Evolutionary conservation across 331 rosid species (phyloP).

Genomic region (Malus hybrid): DNA sequence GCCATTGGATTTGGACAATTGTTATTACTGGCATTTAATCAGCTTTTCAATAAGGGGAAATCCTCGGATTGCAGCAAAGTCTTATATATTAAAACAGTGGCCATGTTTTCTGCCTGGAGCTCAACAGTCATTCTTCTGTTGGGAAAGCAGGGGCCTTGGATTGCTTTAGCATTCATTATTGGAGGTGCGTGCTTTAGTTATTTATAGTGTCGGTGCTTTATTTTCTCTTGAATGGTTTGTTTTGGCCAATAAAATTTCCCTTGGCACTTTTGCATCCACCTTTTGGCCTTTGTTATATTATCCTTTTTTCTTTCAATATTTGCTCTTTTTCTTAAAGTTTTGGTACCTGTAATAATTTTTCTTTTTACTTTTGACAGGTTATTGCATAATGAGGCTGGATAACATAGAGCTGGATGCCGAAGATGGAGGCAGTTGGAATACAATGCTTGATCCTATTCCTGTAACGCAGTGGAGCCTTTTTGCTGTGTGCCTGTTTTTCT

Average conservation of each 20-base stretch:
- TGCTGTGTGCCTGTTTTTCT: constrained; percentile 80
- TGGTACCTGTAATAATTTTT: constrained; percentile 9
- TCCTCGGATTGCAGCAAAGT: constrained; percentile 29
- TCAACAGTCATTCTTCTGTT: constrained; percentile 71
- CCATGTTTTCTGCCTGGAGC: constrained; percentile 70
- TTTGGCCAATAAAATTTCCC: background rate
- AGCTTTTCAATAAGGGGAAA: constrained; percentile 23
- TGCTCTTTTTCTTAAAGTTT: constrained; percentile 10
- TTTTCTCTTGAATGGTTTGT: background rate
- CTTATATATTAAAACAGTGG: constrained; percentile 46
- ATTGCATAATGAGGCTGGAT: constrained; percentile 59
- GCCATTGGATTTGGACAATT: constrained; percentile 68
- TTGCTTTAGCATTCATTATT: constrained; percentile 57
- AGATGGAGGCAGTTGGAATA: constrained; percentile 28
- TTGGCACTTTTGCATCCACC: background rate
- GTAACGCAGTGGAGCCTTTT: constrained; percentile 84
- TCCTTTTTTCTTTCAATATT: background rate
- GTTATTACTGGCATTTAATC: constrained; percentile 43
- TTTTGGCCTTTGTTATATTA: background rate
- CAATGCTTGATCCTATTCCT: constrained; percentile 36
- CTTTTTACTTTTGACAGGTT: constrained; percentile 53
- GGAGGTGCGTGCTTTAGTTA: constrained; percentile 50
- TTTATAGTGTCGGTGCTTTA: background rate
- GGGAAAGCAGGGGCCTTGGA: constrained; percentile 86
- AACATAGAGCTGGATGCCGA: constrained; percentile 23